Base-by-base conservation (phyloP, 2,329 filamentous ascomycete genomes). In the Nemania sp. region DNA sequence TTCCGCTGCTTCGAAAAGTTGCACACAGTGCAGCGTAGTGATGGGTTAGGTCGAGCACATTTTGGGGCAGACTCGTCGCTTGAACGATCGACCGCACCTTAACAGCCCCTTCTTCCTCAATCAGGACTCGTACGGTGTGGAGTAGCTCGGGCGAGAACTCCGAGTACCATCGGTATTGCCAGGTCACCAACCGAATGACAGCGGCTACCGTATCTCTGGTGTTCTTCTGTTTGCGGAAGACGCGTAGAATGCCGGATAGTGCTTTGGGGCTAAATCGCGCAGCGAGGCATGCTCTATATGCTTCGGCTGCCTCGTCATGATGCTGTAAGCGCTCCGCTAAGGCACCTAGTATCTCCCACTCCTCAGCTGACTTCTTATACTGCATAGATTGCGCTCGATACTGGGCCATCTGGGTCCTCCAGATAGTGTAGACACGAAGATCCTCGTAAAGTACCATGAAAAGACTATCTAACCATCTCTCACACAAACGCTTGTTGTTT, bases 361-460 rank as follows among this genome's bases (percentile, higher is more conserved):
- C 96, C 73, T 97, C 94, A 1, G 95, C 92, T 0, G 92, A 96
- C 82, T 98, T 99, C 82, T 96, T 96, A 84, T 98, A 99, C 73
- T 97, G 91, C 80, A 97, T 90, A 70, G 95, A 92, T 80, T 98
- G 95, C 62, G 95, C 93, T 24, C 93, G 91, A 78, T 94, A 98
- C 79, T 98, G 95, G 0, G 94, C 93, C 89, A 98, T 96, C 79
- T 99, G 96, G 0, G 96, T 98, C 64, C 96, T 91, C 96, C 96
- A 99, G 80, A 99, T 99, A 13, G 96, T 99, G 84, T 99, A 99
- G 53, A 99, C 95, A 57, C 96, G 93, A 20, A 99, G 87, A 77
- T 99, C 96, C 80, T 99, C 96, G 79, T 99, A 99, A 2, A 99
- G 87, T 0, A 98, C 96, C 96, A 99, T 99, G 83, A 99, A 99